These are phyloP conservation scores for Phalaenopsis aphrodite DNA, from an alignment of 106 monocot genomes.

Conservation along the genomic window DNA sequence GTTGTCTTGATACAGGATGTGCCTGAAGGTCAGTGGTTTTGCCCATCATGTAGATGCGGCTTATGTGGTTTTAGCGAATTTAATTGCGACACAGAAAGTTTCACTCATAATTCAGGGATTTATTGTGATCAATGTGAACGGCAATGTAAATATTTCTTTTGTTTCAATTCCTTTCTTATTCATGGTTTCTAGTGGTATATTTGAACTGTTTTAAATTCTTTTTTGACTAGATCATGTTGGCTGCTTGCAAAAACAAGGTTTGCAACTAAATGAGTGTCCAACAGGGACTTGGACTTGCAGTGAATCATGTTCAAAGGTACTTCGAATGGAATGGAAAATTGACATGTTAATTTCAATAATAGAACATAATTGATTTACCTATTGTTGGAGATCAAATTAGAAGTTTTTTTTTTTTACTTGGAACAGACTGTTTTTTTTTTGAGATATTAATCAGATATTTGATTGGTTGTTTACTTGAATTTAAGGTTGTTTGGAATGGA, in stretches of 20 bases:
- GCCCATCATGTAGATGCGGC: conserved; percentile 57
- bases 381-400: neutral
- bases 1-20: conserved; percentile 24
- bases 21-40: conserved; percentile 68
- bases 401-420: neutral
- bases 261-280: conserved; percentile 15
- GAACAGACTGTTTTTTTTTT: neutral
- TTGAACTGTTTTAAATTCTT: neutral
- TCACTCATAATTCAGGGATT: conserved; percentile 38
- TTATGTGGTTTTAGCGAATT: conserved; percentile 50
- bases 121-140: conserved; percentile 67
- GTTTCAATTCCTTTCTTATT: neutral
- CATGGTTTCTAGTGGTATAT: neutral
- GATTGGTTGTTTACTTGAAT: neutral
- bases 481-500: neutral
- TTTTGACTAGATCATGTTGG: conserved; percentile 44
- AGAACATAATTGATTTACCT: neutral
- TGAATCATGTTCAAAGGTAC: conserved; percentile 43
- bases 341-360: neutral
- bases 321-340: neutral
- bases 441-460: neutral
- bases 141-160: conserved; percentile 31
- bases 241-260: conserved; percentile 21
- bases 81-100: conserved; percentile 22
- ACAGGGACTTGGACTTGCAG: conserved; percentile 44